A percentile compares a stretch with the other conserved stretches of the same genome.
These are phyloP conservation scores for Leccinum incarnatum DNA, from an alignment of 768 basidiomycete species.

Conservation along the genomic window DNA sequence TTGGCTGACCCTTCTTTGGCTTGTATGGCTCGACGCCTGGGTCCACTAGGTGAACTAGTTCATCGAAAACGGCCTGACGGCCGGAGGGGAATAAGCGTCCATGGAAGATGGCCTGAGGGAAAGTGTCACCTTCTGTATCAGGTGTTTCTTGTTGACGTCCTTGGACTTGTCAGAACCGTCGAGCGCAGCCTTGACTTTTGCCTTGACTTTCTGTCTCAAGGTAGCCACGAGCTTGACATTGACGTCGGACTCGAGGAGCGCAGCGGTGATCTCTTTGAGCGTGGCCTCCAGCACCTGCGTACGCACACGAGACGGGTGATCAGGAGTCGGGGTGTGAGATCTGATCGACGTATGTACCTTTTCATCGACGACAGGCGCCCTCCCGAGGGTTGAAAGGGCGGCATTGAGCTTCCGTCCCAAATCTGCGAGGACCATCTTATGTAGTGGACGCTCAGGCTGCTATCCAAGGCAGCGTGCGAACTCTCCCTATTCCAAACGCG, in stretches of 20 bases:
- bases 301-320: conserved; percentile 6
- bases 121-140: conserved; percentile 80
- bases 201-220: conserved; percentile 85
- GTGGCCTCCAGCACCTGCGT: conserved; percentile 86
- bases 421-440: conserved; percentile 89
- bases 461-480: conserved; percentile 29
- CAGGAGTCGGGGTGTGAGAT: neutral
- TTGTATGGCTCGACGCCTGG: conserved; percentile 95
- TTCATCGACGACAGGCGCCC: conserved; percentile 86
- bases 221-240: conserved; percentile 95
- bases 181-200: conserved; percentile 79
- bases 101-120: neutral
- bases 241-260: conserved; percentile 93
- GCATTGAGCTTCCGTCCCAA: conserved; percentile 91
- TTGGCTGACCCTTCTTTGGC: conserved; percentile 90
- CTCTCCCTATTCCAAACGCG: conserved; percentile 2
- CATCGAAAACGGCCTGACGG: conserved; percentile 88
- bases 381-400: conserved; percentile 86
- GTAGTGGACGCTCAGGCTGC: conserved; percentile 19
- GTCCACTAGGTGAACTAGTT: conserved; percentile 92
- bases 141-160: conserved; percentile 77
- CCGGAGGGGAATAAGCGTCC: conserved; percentile 11
- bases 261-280: conserved; percentile 93
- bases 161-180: conserved; percentile 73
- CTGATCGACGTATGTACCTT: conserved; percentile 50